Percentiles rank a stretch among this genome's conserved stretches.
Conservation (phyloP, 179 eudicot genomes). For the Vitellaria paradoxa region DNA sequence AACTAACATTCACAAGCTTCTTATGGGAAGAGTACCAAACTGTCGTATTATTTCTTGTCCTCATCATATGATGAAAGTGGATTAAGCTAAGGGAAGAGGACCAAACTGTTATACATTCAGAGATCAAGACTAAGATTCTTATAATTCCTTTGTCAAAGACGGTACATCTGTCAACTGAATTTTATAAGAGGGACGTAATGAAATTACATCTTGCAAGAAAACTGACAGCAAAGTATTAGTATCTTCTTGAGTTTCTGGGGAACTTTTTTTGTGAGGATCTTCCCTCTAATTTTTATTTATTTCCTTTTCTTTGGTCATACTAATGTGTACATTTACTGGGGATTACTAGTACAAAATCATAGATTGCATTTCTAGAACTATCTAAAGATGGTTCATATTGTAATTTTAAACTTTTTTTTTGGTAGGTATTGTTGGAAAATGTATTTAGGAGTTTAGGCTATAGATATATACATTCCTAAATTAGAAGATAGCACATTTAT, state of each 20-base stretch:
- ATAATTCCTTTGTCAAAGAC: not conserved
- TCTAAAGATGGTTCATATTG: not conserved
- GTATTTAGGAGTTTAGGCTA: too few relatives aligned
- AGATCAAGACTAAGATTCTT: not conserved
- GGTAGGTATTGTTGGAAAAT: too few relatives aligned
- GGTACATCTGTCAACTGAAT: not conserved
- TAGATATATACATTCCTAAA: too few relatives aligned
- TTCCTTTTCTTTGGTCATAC: not conserved
- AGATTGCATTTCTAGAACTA: not conserved
- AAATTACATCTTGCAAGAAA: not conserved
- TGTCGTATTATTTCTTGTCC: not conserved
- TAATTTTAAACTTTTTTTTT: not conserved
- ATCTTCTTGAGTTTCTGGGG: not conserved
- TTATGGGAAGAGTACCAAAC: too few relatives aligned
- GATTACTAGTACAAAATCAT: not conserved
- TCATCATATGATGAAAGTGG: not conserved
- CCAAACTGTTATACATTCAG: not conserved
- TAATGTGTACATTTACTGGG: not conserved
- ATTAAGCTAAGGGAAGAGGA: not conserved
- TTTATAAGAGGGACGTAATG: not conserved
- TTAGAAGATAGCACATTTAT: too few relatives aligned
- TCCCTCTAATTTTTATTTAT: not conserved
- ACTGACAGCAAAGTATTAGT: not conserved
- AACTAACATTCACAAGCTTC: too few relatives aligned
- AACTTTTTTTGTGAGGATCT: not conserved